Base-by-base conservation (phyloP, 331 rosid genomes). In the Dryas integrifolia region DNA sequence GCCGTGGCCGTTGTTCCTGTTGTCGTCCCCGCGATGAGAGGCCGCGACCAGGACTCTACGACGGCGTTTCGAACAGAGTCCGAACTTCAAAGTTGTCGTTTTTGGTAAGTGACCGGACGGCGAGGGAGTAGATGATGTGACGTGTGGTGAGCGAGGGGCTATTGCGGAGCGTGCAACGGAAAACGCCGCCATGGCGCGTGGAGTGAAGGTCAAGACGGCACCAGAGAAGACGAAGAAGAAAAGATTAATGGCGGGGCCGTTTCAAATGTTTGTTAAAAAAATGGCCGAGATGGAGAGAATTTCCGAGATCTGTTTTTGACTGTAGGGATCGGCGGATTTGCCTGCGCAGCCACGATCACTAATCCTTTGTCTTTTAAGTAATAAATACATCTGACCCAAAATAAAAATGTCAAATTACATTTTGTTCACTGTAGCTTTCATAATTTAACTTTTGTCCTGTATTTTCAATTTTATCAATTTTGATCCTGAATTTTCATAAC, bases 111-210 rank as follows among this genome's bases (percentile, higher is more conserved):
- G 9, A 38, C 81, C 80, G 30, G 75, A 72, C 47, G 71, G 76
- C 15, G 82, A 59, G 79, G 82, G 58, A 0, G 79, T 87, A 18
- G 43, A 41, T 9, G 46, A 41, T 9, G 6, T 15, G 43, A 72
- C 6, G 71, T 78, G 75, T 46, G 21, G 67, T 39, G 69, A 47
- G 44, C 77, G 69, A 26, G 75, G 83, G 16, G 70, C 47, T n/a
- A 73, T 58, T 48, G 84, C 76, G 40, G 89, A 82, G 49, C 89
- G 87, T 39, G 72, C 60, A 7, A 77, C 15, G 2, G 80, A 58
- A 21, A 78, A 9, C 43, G 72, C 79, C 50, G 92, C 86, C 97
- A 86, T 91, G 64, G 65, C 58, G 69, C 57, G 53, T 41, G 63
- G 40, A 47, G 11, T 18, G 21, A 10, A 9, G 50, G 1, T 38